A percentile compares a stretch with the other conserved stretches of the same genome.
Evolutionary conservation across 495 filamentous ascomycete genomes (phyloP).

Genomic region (Echria macrotheca): DNA sequence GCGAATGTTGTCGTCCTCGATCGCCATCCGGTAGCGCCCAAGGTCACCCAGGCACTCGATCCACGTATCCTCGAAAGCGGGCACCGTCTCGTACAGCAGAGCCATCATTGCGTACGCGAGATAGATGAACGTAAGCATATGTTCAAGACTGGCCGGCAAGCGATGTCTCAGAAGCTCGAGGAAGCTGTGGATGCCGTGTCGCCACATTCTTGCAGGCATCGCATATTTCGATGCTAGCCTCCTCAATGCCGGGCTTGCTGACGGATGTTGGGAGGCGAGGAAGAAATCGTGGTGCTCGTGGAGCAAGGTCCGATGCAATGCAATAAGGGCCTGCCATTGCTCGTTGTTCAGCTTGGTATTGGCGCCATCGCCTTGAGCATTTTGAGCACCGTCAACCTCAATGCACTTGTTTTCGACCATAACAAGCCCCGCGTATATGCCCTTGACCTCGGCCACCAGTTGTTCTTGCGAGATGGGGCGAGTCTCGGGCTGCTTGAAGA

Average conservation of each 20-base stretch:
- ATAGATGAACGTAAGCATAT: conserved; percentile 79
- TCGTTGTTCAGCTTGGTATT: conserved; percentile 46
- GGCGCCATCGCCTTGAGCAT: conserved; percentile 32
- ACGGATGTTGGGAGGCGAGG: conserved; percentile 69
- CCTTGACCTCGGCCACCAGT: conserved; percentile 63
- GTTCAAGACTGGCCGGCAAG: conserved; percentile 64
- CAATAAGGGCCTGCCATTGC: conserved; percentile 70
- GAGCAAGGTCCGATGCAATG: conserved; percentile 62
- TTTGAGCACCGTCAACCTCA: conserved; percentile 60
- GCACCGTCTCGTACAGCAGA: conserved; percentile 68
- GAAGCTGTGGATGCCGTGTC: conserved; percentile 58
- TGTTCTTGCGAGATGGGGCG: conserved; percentile 70
- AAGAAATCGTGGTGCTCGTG: conserved; percentile 78
- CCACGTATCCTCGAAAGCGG: conserved; percentile 77
- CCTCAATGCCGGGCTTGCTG: conserved; percentile 53
- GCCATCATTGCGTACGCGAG: conserved; percentile 79
- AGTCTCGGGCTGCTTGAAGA: conserved; percentile 56
- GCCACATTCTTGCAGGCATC: conserved; percentile 81
- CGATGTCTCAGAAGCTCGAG: conserved; percentile 66
- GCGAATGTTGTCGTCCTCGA: conserved; percentile 64
- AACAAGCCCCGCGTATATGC: conserved; percentile 69
- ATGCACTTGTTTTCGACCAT: conserved; percentile 80
- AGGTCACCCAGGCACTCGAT: conserved; percentile 85
- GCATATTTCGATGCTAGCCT: conserved; percentile 62
- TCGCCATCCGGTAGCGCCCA: conserved; percentile 61